These are phyloP conservation scores for Penicillium sclerotigenum DNA, from an alignment of 2,329 filamentous ascomycete genomes.

Conservation along the genomic window DNA sequence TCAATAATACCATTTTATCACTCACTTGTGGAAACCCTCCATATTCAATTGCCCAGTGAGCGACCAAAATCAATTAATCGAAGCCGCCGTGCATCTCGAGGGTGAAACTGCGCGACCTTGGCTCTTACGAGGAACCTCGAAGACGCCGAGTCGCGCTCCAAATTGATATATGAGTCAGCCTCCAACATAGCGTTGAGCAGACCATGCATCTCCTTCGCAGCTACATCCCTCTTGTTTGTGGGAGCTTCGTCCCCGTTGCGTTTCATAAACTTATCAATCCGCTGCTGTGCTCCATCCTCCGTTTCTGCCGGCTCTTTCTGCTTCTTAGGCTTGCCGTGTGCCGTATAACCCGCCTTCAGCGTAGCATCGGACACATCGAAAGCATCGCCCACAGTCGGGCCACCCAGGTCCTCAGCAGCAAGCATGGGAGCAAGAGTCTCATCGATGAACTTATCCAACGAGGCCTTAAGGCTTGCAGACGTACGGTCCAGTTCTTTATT, in stretches of 20 bases:
- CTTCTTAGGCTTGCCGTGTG: constrained; percentile 48
- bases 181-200: constrained; percentile 49
- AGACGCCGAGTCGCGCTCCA: constrained; percentile 51
- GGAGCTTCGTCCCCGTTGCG: constrained; percentile 28
- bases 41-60: constrained; percentile 28
- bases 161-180: constrained; percentile 47
- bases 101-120: constrained; percentile 56
- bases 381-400: constrained; percentile 74
- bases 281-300: constrained; percentile 42
- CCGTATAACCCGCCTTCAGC: constrained; percentile 53
- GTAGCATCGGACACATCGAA: constrained; percentile 60
- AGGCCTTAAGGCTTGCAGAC: constrained; percentile 59
- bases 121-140: constrained; percentile 54
- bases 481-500: constrained; percentile 60
- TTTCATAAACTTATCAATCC: constrained; percentile 53
- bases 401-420: constrained; percentile 78
- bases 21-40: neutral
- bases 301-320: constrained; percentile 29
- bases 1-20: constrained; percentile 14
- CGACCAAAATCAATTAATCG: constrained; percentile 54
- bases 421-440: constrained; percentile 69
- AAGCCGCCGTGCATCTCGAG: constrained; percentile 51
- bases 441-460: constrained; percentile 69
- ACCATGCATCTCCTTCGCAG: constrained; percentile 47
- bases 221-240: constrained; percentile 47